Evolutionary conservation across 1,284 basidiomycete species (phyloP).

Genomic region (Xerocomus nothofagi): DNA sequence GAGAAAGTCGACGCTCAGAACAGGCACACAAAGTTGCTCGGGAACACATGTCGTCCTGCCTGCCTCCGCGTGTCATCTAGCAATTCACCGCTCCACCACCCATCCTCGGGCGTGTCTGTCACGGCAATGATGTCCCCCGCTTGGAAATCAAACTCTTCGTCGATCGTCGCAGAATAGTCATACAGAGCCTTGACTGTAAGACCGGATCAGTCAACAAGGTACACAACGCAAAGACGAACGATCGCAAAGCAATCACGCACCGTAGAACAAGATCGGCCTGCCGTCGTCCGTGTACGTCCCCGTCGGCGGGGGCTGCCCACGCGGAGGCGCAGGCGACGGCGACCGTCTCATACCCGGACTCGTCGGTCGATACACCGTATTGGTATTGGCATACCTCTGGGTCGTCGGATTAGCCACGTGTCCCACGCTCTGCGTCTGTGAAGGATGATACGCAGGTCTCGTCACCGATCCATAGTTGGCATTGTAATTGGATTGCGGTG

Average conservation of each 20-base stretch:
- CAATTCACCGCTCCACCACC: constrained; percentile 90
- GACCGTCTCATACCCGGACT: constrained; percentile 31
- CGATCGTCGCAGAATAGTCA: constrained; percentile 85
- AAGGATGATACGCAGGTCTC: constrained; percentile 11
- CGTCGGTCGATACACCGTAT: constrained; percentile 18
- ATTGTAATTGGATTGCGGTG: constrained; percentile 14
- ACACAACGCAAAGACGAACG: not conserved
- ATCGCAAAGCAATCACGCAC: constrained; percentile 41
- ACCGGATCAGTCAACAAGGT: not conserved
- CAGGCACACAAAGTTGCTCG: constrained; percentile 86
- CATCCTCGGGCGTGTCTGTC: constrained; percentile 88
- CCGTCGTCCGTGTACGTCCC: constrained; percentile 79
- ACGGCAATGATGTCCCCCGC: constrained; percentile 91
- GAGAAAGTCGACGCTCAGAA: constrained; percentile 1
- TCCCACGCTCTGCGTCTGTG: constrained; percentile 9
- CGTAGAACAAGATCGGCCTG: constrained; percentile 79
- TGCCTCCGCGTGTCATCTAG: constrained; percentile 82
- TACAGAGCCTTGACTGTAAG: constrained; percentile 86
- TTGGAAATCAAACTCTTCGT: constrained; percentile 91
- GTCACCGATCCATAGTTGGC: constrained; percentile 8
- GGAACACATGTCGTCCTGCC: constrained; percentile 83
- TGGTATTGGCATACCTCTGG: constrained; percentile 13
- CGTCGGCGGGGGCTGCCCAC: constrained; percentile 45
- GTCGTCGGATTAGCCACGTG: constrained; percentile 5
- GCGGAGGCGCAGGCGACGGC: constrained; percentile 40